A percentile compares a stretch with the other conserved stretches of the same genome.
These are phyloP conservation scores for Candida albicans DNA, from an alignment of 1,139 yeast species.

Conservation along the genomic window DNA sequence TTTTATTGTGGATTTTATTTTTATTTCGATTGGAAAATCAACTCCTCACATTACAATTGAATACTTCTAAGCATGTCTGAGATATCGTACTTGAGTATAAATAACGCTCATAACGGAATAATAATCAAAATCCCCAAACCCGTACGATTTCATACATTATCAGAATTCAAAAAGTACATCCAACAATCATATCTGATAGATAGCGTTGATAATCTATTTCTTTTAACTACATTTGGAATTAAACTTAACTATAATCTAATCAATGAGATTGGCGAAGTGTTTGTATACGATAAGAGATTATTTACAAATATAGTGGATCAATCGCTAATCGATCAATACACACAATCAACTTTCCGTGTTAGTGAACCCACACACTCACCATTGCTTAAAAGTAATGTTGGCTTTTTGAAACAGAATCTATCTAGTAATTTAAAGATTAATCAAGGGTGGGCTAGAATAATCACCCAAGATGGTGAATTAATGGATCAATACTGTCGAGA, in stretches of 20 bases:
- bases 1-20: too few species aligned
- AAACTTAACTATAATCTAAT: conserved; percentile 55
- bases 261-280: conserved; percentile 50
- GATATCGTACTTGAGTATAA: conserved; percentile 31
- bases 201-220: conserved; percentile 44
- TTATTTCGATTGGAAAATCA: not conserved
- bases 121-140: conserved; percentile 41
- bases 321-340: conserved; percentile 3
- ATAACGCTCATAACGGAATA: conserved; percentile 44
- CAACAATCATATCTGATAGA: conserved; percentile 38
- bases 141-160: conserved; percentile 41
- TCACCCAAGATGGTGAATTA: conserved; percentile 21
- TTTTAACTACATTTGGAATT: conserved; percentile 67
- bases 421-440: conserved; percentile 24
- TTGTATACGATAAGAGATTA: conserved; percentile 58
- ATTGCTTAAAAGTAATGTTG: conserved; percentile 4
- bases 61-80: conserved; percentile 10
- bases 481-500: conserved; percentile 23
- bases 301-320: conserved; percentile 28
- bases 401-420: conserved; percentile 19
- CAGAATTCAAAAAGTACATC: conserved; percentile 43
- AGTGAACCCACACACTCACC: conserved; percentile 9
- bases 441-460: conserved; percentile 30
- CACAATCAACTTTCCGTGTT: not conserved
- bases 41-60: not conserved